Percentiles rank a stretch among this genome's conserved stretches.
These are phyloP conservation scores for Magnolia sinica DNA, from an alignment of 164 flowering plant genomes.

Conservation along the genomic window DNA sequence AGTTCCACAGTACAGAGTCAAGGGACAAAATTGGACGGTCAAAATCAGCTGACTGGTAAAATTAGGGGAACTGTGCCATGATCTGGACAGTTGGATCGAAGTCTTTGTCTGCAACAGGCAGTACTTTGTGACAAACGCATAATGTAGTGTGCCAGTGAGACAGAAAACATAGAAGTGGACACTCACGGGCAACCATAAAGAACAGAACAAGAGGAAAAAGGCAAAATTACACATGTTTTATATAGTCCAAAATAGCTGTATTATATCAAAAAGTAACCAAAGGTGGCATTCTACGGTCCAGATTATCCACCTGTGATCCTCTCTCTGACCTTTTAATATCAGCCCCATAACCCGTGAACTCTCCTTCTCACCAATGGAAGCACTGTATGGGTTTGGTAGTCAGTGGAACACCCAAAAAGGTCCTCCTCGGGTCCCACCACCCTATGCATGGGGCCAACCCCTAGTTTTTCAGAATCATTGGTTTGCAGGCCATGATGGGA, in stretches of 20 bases:
- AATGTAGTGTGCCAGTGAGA: constrained; percentile 1
- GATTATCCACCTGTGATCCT: constrained; percentile 36
- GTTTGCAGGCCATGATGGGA: too few relatives aligned
- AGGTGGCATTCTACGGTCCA: constrained; percentile 33
- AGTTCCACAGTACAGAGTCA: too few relatives aligned
- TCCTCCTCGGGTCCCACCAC: not conserved
- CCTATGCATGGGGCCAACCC: too few relatives aligned
- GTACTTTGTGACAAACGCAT: not conserved
- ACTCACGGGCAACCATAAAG: constrained; percentile 38
- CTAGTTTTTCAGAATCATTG: too few relatives aligned
- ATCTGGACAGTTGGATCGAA: too few relatives aligned
- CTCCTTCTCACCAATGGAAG: constrained; percentile 10
- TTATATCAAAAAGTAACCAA: constrained; percentile 6
- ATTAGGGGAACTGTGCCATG: too few relatives aligned
- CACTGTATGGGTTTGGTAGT: not conserved
- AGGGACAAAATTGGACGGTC: too few relatives aligned
- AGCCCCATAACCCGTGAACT: constrained; percentile 64
- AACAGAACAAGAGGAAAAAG: constrained; percentile 7
- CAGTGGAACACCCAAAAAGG: not conserved
- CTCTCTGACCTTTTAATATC: constrained; percentile 21
- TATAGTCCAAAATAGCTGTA: not conserved
- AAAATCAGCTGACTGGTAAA: too few relatives aligned
- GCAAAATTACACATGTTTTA: not conserved
- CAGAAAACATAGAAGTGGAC: constrained; percentile 20
- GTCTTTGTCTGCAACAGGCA: too few relatives aligned